Percentiles rank a stretch among this genome's conserved stretches.
phyloP scores from a whole-genome alignment of 179 eudicot genomes.

The Beta macrorhiza region DNA sequence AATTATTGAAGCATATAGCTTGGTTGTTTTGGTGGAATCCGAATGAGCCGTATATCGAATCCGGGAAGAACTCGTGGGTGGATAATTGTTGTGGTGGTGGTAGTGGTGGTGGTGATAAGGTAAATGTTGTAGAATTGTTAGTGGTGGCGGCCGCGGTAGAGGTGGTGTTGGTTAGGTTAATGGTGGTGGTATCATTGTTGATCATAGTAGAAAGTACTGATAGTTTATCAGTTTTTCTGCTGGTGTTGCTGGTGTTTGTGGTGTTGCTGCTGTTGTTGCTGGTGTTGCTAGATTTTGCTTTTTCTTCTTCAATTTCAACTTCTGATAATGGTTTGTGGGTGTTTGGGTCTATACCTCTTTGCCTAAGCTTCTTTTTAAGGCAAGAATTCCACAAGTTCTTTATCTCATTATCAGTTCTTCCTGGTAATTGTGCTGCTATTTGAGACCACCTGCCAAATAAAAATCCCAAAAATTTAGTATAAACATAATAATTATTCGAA shows the following conservation, averaged over 20 bases:
- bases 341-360: constrained; percentile 85
- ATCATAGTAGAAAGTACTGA: constrained; percentile 21
- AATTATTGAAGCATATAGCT: constrained; percentile 35
- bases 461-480: not conserved
- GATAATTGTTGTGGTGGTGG: constrained; percentile 25
- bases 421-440: constrained; percentile 89
- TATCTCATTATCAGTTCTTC: constrained; percentile 93
- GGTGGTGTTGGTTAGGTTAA: not conserved
- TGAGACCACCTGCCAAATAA: constrained; percentile 73
- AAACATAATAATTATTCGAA: not conserved
- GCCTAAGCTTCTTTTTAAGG: constrained; percentile 86
- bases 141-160: not conserved
- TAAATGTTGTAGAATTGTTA: constrained; percentile 16
- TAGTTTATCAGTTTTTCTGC: constrained; percentile 34
- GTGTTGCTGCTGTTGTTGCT: constrained; percentile 24
- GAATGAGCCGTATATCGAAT: constrained; percentile 34
- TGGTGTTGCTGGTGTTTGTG: constrained; percentile 13
- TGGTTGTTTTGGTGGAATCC: constrained; percentile 30
- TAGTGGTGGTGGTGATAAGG: constrained; percentile 20
- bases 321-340: constrained; percentile 84
- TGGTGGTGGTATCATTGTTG: constrained; percentile 12
- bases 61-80: constrained; percentile 67
- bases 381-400: constrained; percentile 98
- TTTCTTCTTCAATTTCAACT: constrained; percentile 41
- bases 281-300: constrained; percentile 29